A percentile compares a stretch with the other conserved stretches of the same genome.
Conservation (phyloP, 768 basidiomycete species). For the Favolaschia claudopus region DNA sequence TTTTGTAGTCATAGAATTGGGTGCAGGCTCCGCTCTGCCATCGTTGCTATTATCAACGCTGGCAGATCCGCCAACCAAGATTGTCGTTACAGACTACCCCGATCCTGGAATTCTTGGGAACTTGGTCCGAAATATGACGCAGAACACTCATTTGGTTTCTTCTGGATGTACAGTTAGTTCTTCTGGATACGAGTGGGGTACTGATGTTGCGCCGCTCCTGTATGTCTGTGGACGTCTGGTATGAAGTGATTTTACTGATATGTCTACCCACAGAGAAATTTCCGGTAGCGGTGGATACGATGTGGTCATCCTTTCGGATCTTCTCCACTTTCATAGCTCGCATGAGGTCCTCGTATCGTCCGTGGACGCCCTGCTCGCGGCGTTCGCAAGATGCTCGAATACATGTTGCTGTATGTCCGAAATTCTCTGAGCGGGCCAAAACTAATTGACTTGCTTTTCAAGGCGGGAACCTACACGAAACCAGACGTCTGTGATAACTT, state of each 20-base stretch:
- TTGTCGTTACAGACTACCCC: conserved; percentile 76
- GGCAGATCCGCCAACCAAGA: conserved; percentile 52
- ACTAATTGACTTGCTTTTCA: not conserved
- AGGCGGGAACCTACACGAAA: conserved; percentile 69
- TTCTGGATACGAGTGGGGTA: conserved; percentile 72
- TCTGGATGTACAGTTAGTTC: conserved; percentile 51
- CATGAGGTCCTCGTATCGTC: conserved; percentile 65
- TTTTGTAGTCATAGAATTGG: conserved; percentile 70
- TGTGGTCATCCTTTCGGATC: conserved; percentile 71
- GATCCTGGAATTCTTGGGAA: conserved; percentile 67
- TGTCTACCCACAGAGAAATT: not conserved
- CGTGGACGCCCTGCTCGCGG: conserved; percentile 54
- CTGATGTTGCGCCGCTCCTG: conserved; percentile 54
- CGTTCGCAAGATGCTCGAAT: conserved; percentile 48
- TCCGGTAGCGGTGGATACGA: conserved; percentile 50
- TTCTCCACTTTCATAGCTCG: conserved; percentile 71
- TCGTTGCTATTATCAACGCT: conserved; percentile 64
- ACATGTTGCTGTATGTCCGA: conserved; percentile 59
- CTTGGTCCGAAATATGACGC: conserved; percentile 59
- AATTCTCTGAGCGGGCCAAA: not conserved
- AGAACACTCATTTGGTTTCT: conserved; percentile 50
- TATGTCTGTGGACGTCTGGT: conserved; percentile 37
- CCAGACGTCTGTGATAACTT: conserved; percentile 62
- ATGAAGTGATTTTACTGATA: conserved; percentile 1
- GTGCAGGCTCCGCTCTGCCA: conserved; percentile 72